A percentile compares a stretch with the other conserved stretches of the same genome.
phyloP scores from a whole-genome alignment of 192 early-diverging fungal species.

The Irineochytrium annulatum region DNA sequence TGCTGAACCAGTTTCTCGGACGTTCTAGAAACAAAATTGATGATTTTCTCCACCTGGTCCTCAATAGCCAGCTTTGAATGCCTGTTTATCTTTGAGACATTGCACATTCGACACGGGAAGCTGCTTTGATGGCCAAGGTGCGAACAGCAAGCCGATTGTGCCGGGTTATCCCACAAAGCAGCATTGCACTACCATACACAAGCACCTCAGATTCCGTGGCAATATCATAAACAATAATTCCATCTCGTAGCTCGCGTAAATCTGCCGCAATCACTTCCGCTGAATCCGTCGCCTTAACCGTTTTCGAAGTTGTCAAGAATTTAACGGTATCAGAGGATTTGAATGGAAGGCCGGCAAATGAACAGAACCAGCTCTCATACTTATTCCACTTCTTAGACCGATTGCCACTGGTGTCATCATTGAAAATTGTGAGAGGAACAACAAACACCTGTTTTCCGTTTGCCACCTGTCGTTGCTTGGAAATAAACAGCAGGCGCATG shows the following conservation, averaged over 20 bases:
- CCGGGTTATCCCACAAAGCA: no score
- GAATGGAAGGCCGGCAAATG: constrained; percentile 25
- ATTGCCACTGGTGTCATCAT: constrained; percentile 25
- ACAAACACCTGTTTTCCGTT: constrained; percentile 5
- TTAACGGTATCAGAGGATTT: constrained; percentile 7
- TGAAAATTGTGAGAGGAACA: constrained; percentile 17
- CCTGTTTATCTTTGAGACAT: neutral
- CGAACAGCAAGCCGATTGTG: no score
- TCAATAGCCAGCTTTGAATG: no score
- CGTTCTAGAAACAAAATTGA: no score
- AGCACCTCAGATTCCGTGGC: neutral
- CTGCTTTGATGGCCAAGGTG: no score
- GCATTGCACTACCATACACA: no score
- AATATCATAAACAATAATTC: constrained; percentile 15
- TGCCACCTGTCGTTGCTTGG: no score
- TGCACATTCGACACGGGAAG: constrained; percentile 5
- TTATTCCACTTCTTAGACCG: constrained; percentile 29
- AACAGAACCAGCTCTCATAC: constrained; percentile 19
- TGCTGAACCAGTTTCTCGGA: no score
- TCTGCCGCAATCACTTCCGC: neutral
- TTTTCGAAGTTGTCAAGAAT: constrained; percentile 19
- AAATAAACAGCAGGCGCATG: no score
- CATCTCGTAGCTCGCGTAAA: constrained; percentile 8
- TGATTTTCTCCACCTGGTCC: no score
- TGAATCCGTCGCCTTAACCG: constrained; percentile 5